These are phyloP conservation scores for Claviceps sp. DNA, from an alignment of 2,329 filamentous ascomycete species.

Conservation along the genomic window DNA sequence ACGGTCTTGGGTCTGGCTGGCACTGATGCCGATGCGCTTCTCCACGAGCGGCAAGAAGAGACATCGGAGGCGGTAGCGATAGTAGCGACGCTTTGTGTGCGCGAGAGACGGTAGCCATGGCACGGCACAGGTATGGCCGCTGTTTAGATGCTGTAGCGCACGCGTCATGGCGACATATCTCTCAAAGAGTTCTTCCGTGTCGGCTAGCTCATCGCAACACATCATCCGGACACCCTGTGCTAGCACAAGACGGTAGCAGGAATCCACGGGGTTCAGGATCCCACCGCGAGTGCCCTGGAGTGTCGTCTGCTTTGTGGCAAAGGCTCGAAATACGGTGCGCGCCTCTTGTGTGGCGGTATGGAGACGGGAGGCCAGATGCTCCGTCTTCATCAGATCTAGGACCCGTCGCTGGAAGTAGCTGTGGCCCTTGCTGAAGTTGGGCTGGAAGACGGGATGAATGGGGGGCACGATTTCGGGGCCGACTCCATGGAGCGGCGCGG, in stretches of 20 bases:
- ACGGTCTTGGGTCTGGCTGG: neutral
- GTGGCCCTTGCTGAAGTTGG: neutral
- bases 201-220: slow-evolving; percentile 1
- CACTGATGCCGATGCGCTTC: neutral
- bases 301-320: neutral
- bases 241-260: neutral
- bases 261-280: neutral
- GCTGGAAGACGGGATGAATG: neutral
- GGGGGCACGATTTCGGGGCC: neutral
- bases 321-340: neutral
- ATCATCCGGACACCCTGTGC: neutral
- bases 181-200: neutral
- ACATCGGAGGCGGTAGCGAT: neutral
- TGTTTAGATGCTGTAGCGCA: neutral
- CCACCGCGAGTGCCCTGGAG: neutral
- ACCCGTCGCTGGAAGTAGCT: slow-evolving; percentile 5
- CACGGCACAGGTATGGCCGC: neutral
- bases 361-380: slow-evolving; percentile 2
- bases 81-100: neutral
- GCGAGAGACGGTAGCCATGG: slow-evolving; percentile 1
- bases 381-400: slow-evolving; percentile 1
- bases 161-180: neutral
- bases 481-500: neutral
- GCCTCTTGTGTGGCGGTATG: neutral
- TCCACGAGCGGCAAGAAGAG: neutral